phyloP scores from a whole-genome alignment of 2,329 filamentous ascomycete species.

The Sclerotinia glacialis region DNA sequence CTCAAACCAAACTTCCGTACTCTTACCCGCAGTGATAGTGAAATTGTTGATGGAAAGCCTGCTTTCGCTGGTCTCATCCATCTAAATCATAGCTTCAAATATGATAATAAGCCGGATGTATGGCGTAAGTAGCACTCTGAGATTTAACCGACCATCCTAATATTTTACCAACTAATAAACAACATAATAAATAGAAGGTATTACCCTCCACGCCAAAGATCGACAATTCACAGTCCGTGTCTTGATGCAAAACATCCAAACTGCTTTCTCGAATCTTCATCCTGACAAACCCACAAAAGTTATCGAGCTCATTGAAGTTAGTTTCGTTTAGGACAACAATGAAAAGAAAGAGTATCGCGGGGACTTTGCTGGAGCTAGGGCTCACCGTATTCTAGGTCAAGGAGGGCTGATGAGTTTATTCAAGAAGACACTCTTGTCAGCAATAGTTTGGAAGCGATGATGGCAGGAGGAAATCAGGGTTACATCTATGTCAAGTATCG shows the following conservation, averaged over 20 bases:
- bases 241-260: slow-evolving; percentile 2
- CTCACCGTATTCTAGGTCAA: not conserved
- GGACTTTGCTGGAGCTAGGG: no score
- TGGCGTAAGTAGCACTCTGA: not conserved
- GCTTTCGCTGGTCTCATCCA: not conserved
- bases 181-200: not conserved
- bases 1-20: not conserved
- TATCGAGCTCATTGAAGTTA: not conserved
- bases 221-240: not conserved
- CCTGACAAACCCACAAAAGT: not conserved
- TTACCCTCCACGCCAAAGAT: not conserved
- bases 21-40: not conserved
- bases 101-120: not conserved
- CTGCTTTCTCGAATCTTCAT: not conserved
- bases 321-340: not conserved
- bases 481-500: slow-evolving; percentile 1
- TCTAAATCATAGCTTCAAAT: not conserved
- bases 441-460: not conserved
- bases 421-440: not conserved
- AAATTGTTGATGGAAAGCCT: not conserved
- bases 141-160: not conserved
- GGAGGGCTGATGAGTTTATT: not conserved
- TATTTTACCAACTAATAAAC: not conserved
- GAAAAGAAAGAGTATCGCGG: not conserved
- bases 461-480: not conserved